Evolutionary conservation across 805 yeast genomes (phyloP).

Genomic region (Candida maris): DNA sequence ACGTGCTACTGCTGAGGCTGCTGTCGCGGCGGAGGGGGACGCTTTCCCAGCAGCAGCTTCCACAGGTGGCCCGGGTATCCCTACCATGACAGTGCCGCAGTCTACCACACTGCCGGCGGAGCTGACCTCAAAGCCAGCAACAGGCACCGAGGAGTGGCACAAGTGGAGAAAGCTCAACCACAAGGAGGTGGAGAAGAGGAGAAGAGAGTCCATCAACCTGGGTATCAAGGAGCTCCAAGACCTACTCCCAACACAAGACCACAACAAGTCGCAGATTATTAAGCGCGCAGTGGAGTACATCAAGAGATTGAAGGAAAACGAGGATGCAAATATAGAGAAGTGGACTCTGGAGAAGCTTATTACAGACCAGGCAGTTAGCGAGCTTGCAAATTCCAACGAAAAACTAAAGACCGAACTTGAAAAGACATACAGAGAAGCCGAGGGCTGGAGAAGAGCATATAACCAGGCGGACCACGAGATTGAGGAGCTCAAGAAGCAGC

Average conservation of each 20-base stretch:
- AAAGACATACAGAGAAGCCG: constrained; percentile 88
- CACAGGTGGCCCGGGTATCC: constrained; percentile 8
- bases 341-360: constrained; percentile 92
- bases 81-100: constrained; percentile 21
- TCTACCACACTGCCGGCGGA: constrained; percentile 18
- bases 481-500: constrained; percentile 12
- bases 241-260: constrained; percentile 75
- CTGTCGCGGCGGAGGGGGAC: background rate
- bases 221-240: constrained; percentile 82
- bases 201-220: constrained; percentile 81
- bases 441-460: constrained; percentile 64
- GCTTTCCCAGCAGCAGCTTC: background rate
- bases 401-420: constrained; percentile 84
- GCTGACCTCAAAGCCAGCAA: constrained; percentile 45
- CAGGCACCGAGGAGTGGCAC: constrained; percentile 85
- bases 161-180: constrained; percentile 82
- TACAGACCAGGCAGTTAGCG: constrained; percentile 87
- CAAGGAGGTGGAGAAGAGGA: constrained; percentile 90
- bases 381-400: constrained; percentile 80
- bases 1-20: constrained; percentile 1
- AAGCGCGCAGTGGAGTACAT: constrained; percentile 88
- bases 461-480: constrained; percentile 18
- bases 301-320: constrained; percentile 84
- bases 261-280: constrained; percentile 87
- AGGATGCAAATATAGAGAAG: constrained; percentile 84